Conservation (phyloP, 805 yeast species). For the Starmerella bombi region DNA sequence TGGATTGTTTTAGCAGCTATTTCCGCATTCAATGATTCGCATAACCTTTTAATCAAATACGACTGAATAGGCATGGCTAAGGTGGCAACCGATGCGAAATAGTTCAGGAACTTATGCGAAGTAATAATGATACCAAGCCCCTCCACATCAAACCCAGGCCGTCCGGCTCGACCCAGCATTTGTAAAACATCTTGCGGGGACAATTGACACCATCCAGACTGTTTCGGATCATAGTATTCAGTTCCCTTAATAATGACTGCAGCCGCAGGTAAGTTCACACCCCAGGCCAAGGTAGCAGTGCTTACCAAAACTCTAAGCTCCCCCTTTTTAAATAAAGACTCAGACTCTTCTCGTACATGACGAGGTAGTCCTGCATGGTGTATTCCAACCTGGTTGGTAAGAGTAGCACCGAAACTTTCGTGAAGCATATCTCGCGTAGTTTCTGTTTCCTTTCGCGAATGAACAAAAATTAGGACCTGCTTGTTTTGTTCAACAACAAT, state of each 20-base stretch:
- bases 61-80: constrained; percentile 90
- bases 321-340: constrained; percentile 70
- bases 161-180: constrained; percentile 97
- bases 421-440: constrained; percentile 68
- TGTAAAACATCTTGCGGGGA: constrained; percentile 91
- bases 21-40: constrained; percentile 78
- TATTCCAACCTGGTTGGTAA: constrained; percentile 57
- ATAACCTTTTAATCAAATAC: constrained; percentile 55
- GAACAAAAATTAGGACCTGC: constrained; percentile 83
- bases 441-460: constrained; percentile 84
- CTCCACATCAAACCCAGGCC: constrained; percentile 82
- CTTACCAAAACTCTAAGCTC: constrained; percentile 79
- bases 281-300: constrained; percentile 99
- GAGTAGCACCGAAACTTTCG: constrained; percentile 10
- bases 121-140: constrained; percentile 95
- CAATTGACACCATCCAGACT: constrained; percentile 79
- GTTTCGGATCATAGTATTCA: constrained; percentile 81
- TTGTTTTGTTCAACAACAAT: constrained; percentile 38
- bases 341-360: constrained; percentile 73
- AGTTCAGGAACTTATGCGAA: constrained; percentile 69
- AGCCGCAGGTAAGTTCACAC: constrained; percentile 96
- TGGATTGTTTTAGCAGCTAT: constrained; percentile 58
- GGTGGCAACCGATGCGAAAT: constrained; percentile 77
- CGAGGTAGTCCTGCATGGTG: constrained; percentile 97
- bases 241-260: constrained; percentile 94